These are phyloP conservation scores for Lactifluus echinatus DNA, from an alignment of 768 basidiomycete species.

Conservation along the genomic window DNA sequence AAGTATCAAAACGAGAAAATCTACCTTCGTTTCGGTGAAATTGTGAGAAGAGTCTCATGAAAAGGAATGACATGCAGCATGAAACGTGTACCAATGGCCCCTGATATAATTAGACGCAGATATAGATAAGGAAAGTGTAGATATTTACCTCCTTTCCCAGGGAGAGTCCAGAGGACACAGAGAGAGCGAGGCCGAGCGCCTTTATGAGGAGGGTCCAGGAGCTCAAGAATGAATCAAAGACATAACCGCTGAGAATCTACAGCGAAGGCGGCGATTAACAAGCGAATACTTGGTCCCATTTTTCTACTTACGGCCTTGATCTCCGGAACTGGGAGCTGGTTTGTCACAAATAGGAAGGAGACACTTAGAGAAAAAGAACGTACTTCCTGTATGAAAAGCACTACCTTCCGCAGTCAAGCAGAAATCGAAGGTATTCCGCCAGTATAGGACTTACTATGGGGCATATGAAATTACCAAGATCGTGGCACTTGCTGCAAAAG, in stretches of 20 bases:
- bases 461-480: slow-evolving; percentile 57
- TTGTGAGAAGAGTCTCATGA: slow-evolving; percentile 58
- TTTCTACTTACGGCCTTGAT: slow-evolving; percentile 56
- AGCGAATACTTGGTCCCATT: background rate
- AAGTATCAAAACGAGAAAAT: background rate
- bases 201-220: slow-evolving; percentile 84
- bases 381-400: slow-evolving; percentile 76
- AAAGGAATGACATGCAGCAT: slow-evolving; percentile 69
- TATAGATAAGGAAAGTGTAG: background rate
- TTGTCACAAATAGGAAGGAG: background rate
- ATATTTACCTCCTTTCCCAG: slow-evolving; percentile 71
- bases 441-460: slow-evolving; percentile 46
- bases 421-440: background rate
- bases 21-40: slow-evolving; percentile 73
- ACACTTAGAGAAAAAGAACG: slow-evolving; percentile 23
- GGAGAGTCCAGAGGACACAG: slow-evolving; percentile 79
- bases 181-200: slow-evolving; percentile 69
- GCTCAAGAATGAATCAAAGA: slow-evolving; percentile 79
- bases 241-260: slow-evolving; percentile 76
- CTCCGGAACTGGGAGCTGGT: slow-evolving; percentile 48
- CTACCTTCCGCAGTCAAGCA: slow-evolving; percentile 27
- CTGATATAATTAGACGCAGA: slow-evolving; percentile 26
- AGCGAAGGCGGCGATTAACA: background rate
- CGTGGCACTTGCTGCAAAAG: slow-evolving; percentile 56
- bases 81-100: slow-evolving; percentile 83